Base-by-base conservation (phyloP, 139 green algal species). In the Marvania coccoides region DNA sequence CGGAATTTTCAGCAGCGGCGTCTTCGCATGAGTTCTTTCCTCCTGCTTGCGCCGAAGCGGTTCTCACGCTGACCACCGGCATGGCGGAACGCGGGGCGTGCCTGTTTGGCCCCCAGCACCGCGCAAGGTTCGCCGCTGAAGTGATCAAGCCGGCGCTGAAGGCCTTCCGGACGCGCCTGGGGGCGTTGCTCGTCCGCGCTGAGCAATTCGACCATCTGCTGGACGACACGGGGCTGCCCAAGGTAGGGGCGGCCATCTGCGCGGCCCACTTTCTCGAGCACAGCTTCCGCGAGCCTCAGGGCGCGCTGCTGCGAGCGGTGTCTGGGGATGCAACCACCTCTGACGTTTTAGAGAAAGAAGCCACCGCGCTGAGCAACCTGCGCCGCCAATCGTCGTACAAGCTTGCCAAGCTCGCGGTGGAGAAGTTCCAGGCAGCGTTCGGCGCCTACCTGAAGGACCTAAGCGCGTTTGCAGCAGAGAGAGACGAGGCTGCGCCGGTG, bases 261-360 rank as follows among this genome's bases (percentile, higher is more conserved):
- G 67, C 69, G 0, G 64, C 73, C 2, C 80, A 82, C 58, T 72
- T 69, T 55, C 33, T 86, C 7, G 74, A 80, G 73, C 64, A 86
- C 48, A 53, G 61, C 42, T 55, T 86, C 35, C 45, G 56, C 13
- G 72, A 79, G 45, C 69, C 71, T 0, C 47, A 67, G 58, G 55
- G 71, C 33, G 36, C 68, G 31, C 53, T 74, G 56, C 67, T 80
- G 37, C 63, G 71, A 1, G 42, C 36, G 19, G 55, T 55, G 61
- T 39, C 63, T 12, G 36, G 54, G 33, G 61, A 63, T 6, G 33
- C 33, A n/a, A 29, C 29, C 0, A 19, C 51, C 26, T 34, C 33
- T 23, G 45, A 15, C 30, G 12, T 76, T 14, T n/a, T 82, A 6
- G 69, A 77, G 39, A 48, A 48, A 0, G 73, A 82, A 47, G 73